Percentiles rank a stretch among this genome's conserved stretches.
These are phyloP conservation scores for Candida glucosophila DNA, from an alignment of 1,139 yeast genomes.

Conservation along the genomic window DNA sequence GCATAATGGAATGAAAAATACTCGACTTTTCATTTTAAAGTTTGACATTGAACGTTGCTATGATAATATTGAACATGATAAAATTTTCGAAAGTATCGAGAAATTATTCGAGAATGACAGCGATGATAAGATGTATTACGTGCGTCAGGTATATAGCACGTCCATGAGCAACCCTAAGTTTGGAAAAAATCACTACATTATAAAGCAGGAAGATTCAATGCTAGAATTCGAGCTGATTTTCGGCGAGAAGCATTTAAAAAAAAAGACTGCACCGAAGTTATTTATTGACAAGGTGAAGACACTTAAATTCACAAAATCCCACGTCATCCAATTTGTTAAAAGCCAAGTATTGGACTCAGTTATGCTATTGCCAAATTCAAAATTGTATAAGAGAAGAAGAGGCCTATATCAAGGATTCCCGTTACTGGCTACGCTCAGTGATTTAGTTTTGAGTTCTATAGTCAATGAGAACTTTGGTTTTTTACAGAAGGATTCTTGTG, in stretches of 20 bases:
- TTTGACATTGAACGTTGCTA: constrained; percentile 78
- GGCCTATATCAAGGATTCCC: constrained; percentile 90
- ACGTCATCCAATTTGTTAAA: constrained; percentile 15
- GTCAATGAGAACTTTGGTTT: constrained; percentile 33
- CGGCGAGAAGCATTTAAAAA: constrained; percentile 1
- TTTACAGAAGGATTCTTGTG: constrained; percentile 7
- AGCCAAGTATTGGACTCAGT: constrained; percentile 19
- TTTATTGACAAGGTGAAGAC: constrained; percentile 23
- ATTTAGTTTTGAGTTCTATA: constrained; percentile 60
- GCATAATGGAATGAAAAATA: constrained; percentile 8
- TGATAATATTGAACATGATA: constrained; percentile 57
- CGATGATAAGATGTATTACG: constrained; percentile 13
- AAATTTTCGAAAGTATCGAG: constrained; percentile 27
- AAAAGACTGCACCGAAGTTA: not conserved
- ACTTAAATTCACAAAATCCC: constrained; percentile 13
- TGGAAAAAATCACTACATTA: constrained; percentile 7
- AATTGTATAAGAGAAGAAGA: constrained; percentile 28
- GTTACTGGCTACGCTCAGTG: constrained; percentile 69
- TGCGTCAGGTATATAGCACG: constrained; percentile 13
- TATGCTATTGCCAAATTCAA: constrained; percentile 6
- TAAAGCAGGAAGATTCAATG: constrained; percentile 9
- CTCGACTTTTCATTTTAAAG: constrained; percentile 43
- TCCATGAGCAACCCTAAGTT: constrained; percentile 2
- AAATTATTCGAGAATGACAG: constrained; percentile 16
- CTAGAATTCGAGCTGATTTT: constrained; percentile 7